These are phyloP conservation scores for Rhododendron ferrugineum DNA, from an alignment of 148 eudicot species.

Conservation along the genomic window DNA sequence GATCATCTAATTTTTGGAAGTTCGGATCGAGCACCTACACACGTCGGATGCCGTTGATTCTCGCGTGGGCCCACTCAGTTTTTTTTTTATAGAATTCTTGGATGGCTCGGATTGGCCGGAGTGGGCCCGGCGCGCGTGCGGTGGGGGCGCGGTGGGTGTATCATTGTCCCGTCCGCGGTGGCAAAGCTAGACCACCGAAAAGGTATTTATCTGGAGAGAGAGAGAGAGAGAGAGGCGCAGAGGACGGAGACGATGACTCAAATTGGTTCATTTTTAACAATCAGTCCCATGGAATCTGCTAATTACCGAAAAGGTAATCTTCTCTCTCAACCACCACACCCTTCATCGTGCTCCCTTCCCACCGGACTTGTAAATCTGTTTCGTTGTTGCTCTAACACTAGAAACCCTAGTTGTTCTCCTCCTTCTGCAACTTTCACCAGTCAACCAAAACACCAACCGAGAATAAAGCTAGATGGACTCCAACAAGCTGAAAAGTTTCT, in stretches of 20 bases:
- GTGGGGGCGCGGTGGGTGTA: too few species aligned
- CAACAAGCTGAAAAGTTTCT: not conserved
- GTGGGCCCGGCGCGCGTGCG: too few species aligned
- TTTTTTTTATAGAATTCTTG: too few species aligned
- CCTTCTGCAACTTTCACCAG: not conserved
- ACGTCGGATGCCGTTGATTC: too few species aligned
- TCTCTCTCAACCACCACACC: not conserved
- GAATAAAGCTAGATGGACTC: not conserved
- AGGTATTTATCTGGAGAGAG: not conserved
- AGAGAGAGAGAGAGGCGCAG: not conserved
- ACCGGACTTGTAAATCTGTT: not conserved
- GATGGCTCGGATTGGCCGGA: too few species aligned
- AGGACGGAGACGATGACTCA: not conserved
- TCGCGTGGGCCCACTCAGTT: too few species aligned
- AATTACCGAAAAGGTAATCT: not conserved
- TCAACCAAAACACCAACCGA: not conserved
- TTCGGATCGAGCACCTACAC: too few species aligned
- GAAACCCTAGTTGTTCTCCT: too few species aligned
- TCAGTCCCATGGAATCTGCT: not conserved
- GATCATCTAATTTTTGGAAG: too few species aligned
- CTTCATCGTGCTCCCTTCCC: not conserved
- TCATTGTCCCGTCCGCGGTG: too few species aligned
- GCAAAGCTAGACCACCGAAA: too few species aligned
- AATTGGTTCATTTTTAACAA: not conserved
- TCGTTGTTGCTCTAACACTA: too few species aligned